Evolutionary conservation across 371 early-diverging fungal genomes (phyloP).

Genomic region (Chytridiales sp.): DNA sequence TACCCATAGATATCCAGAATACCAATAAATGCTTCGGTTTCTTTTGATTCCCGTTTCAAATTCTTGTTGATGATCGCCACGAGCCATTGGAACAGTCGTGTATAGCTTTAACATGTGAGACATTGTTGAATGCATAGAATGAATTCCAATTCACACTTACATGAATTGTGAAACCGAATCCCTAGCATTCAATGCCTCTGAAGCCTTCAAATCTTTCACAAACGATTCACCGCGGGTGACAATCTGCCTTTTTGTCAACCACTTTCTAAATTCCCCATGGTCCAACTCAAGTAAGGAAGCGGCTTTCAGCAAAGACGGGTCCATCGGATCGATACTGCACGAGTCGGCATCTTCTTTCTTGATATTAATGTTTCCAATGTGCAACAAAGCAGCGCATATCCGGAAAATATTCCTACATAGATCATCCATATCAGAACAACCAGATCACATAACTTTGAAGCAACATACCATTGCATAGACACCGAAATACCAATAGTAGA

Average conservation of each 20-base stretch:
- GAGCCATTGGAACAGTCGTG: slow-evolving; percentile 91
- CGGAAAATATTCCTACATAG: slow-evolving; percentile 67
- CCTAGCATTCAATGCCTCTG: slow-evolving; percentile 74
- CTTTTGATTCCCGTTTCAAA: slow-evolving; percentile 51
- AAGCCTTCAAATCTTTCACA: slow-evolving; percentile 67
- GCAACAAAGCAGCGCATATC: slow-evolving; percentile 85
- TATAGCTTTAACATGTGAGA: slow-evolving; percentile 19
- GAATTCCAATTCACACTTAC: slow-evolving; percentile 46
- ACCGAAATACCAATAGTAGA: slow-evolving; percentile 82
- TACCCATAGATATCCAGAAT: slow-evolving; percentile 94
- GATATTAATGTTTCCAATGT: slow-evolving; percentile 89
- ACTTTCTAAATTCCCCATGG: slow-evolving; percentile 74
- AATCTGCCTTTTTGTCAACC: slow-evolving; percentile 88
- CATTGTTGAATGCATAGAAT: background rate
- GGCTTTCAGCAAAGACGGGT: slow-evolving; percentile 66
- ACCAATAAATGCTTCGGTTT: slow-evolving; percentile 77
- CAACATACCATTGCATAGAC: slow-evolving; percentile 72
- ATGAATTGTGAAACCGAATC: slow-evolving; percentile 95
- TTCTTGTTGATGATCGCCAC: slow-evolving; percentile 83
- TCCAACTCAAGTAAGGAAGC: slow-evolving; percentile 75
- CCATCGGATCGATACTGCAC: slow-evolving; percentile 70
- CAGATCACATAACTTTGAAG: background rate
- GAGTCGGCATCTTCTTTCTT: slow-evolving; percentile 62
- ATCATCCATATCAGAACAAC: no score
- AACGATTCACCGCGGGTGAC: slow-evolving; percentile 79